Evolutionary conservation across 495 filamentous ascomycete species (phyloP), one percentile per base, ranked within the genome.

Genomic region (Penicillium subrubescens): DNA sequence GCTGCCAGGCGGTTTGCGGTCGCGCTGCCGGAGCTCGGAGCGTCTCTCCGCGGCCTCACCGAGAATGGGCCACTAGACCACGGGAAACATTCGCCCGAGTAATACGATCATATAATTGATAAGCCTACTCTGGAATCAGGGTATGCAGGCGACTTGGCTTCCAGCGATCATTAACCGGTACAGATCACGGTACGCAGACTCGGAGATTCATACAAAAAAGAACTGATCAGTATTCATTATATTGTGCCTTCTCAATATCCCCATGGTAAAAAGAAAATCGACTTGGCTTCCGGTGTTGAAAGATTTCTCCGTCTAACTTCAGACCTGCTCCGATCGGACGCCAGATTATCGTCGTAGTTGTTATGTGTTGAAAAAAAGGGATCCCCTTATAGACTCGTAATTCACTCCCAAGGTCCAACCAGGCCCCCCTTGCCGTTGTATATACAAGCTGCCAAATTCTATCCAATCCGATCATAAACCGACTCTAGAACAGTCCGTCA

Each of bases 401-500:
- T 34, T 37, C 53, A 29, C 53, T 39, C 21, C 29, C 34, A 53
- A 14, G 29, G 35, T n/a, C 12, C 17, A 21, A 35, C n/a, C 15
- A 56, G 27, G 25, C 27, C 35, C 17, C 41, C 29, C 44, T 48
- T 15, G 44, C 33, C 31, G 0, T 3, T 27, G 35, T 51, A 52
- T 61, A 41, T 72, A 72, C 69, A 62, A 67, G 55, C 64, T 35
- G 33, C 34, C 53, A 37, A 37, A 35, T 39, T 56, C 59, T 34
- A 54, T 60, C 21, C 59, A 52, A 27, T 19, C 25, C 34, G 27
- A 41, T 52, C 31, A 46, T 27, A 21, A 56, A 27, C 14, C 2
- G 11, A 33, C 23, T 68, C 76, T 90, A 99, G 77, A 99, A 99
- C 55, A 99, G 82, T 8, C 95, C 95, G 67, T 97, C 90, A 61